These are phyloP conservation scores for Apiotrichum akiyoshidainum DNA, from an alignment of 1,284 basidiomycete species.

Conservation along the genomic window DNA sequence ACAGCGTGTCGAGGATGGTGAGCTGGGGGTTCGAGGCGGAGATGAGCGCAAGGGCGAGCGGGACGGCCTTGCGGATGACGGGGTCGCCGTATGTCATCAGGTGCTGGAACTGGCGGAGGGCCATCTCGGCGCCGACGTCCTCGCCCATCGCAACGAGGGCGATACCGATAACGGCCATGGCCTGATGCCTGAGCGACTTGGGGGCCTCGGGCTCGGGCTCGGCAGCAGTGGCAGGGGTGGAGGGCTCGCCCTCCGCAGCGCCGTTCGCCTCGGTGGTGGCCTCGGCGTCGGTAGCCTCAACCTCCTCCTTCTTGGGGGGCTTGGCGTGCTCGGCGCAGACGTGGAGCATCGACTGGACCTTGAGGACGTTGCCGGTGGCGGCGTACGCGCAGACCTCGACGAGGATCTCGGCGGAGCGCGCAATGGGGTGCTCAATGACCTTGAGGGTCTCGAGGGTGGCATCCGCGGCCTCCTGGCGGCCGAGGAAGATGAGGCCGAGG, in stretches of 20 bases:
- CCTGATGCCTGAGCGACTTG: constrained; percentile 77
- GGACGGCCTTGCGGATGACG: constrained; percentile 86
- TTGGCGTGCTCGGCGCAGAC: constrained; percentile 86
- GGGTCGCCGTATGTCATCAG: constrained; percentile 99
- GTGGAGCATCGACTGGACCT: constrained; percentile 89
- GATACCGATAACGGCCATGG: constrained; percentile 91
- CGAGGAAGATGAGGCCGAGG: constrained; percentile 85
- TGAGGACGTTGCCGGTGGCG: constrained; percentile 92
- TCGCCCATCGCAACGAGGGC: constrained; percentile 97
- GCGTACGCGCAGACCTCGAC: constrained; percentile 95
- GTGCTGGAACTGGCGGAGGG: constrained; percentile 88
- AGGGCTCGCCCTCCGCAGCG: constrained; percentile 3
- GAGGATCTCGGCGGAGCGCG: constrained; percentile 85
- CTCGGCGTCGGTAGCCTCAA: constrained; percentile 24
- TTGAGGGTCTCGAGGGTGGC: constrained; percentile 93
- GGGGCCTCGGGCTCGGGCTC: constrained; percentile 47
- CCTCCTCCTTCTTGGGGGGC: constrained; percentile 29
- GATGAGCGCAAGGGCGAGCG: constrained; percentile 90
- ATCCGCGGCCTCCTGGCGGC: constrained; percentile 89
- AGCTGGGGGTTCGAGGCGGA: constrained; percentile 94
- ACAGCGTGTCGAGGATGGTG: constrained; percentile 93
- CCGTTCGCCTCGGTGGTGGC: constrained; percentile 17
- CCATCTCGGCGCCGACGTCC: constrained; percentile 97
- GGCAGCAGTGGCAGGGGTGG: constrained; percentile 13
- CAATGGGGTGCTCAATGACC: constrained; percentile 88